phyloP scores from a whole-genome alignment of 495 filamentous ascomycete genomes.

The Polyplosphaeria fusca region DNA sequence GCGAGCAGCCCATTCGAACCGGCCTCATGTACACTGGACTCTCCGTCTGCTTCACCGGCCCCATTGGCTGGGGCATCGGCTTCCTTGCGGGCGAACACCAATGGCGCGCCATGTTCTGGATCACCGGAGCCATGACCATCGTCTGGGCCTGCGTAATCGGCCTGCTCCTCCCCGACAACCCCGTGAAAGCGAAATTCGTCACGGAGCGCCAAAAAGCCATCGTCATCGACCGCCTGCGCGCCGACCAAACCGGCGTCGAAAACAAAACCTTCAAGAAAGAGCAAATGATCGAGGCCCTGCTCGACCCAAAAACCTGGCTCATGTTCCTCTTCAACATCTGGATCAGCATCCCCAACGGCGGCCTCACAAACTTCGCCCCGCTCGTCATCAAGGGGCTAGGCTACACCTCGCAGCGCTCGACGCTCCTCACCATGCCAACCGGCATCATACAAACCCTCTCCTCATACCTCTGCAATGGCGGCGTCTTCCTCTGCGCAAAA shows the following conservation, averaged over 20 bases:
- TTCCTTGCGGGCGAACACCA: slow-evolving; percentile 32
- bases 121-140: slow-evolving; percentile 49
- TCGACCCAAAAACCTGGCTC: slow-evolving; percentile 62
- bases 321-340: slow-evolving; percentile 60
- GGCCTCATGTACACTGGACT: slow-evolving; percentile 55
- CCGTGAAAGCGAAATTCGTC: slow-evolving; percentile 47
- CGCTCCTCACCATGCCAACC: slow-evolving; percentile 57
- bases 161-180: slow-evolving; percentile 47
- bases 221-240: slow-evolving; percentile 20
- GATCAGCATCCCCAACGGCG: slow-evolving; percentile 52
- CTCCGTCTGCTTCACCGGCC: slow-evolving; percentile 36
- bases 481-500: slow-evolving; percentile 31
- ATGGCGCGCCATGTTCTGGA: slow-evolving; percentile 30
- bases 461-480: slow-evolving; percentile 29
- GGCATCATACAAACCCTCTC: slow-evolving; percentile 43
- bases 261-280: slow-evolving; percentile 31
- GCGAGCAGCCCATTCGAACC: slow-evolving; percentile 57
- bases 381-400: slow-evolving; percentile 62
- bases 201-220: slow-evolving; percentile 27
- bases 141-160: slow-evolving; percentile 41
- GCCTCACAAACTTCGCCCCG: slow-evolving; percentile 59
- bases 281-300: slow-evolving; percentile 57
- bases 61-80: slow-evolving; percentile 54
- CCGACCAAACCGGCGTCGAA: slow-evolving; percentile 29
- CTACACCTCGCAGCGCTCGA: slow-evolving; percentile 51